Percentiles rank a stretch among this genome's conserved stretches.
phyloP scores from a whole-genome alignment of 306 rosid species.

The Medicago arabica region DNA sequence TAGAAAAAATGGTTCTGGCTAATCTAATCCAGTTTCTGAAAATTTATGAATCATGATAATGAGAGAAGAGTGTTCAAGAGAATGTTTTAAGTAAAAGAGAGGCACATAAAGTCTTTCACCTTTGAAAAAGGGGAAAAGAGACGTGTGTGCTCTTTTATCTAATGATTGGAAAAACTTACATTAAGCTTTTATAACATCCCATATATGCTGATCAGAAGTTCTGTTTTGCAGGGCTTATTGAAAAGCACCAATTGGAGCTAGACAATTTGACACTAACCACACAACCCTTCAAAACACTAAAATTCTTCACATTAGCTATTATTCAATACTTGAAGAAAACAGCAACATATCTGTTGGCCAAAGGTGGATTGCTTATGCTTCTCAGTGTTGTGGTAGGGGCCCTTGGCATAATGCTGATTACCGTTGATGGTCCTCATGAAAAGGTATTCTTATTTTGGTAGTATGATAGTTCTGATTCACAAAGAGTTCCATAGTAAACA shows the following conservation, averaged over 20 bases:
- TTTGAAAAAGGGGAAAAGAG: conserved; percentile 6
- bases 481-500: conserved; percentile 6
- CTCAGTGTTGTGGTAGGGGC: conserved; percentile 51
- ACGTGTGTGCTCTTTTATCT: background rate
- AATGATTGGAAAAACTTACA: background rate
- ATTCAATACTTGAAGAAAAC: conserved; percentile 60
- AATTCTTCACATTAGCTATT: conserved; percentile 69
- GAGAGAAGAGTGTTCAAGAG: no score
- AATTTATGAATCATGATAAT: no score
- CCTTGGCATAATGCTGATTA: conserved; percentile 62
- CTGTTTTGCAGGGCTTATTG: conserved; percentile 56
- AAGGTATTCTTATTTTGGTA: conserved; percentile 59
- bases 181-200: conserved; percentile 5
- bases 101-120: background rate
- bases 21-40: no score
- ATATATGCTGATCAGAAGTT: conserved; percentile 36
- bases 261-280: conserved; percentile 75
- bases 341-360: conserved; percentile 59
- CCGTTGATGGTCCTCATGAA: conserved; percentile 77
- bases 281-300: conserved; percentile 77
- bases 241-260: conserved; percentile 64
- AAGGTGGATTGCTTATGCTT: conserved; percentile 88
- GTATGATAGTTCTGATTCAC: background rate
- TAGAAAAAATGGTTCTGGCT: no score
- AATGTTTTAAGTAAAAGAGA: background rate